A percentile compares a stretch with the other conserved stretches of the same genome.
phyloP scores from a whole-genome alignment of 176 grass and related monocot species.

The Carex pumila region DNA sequence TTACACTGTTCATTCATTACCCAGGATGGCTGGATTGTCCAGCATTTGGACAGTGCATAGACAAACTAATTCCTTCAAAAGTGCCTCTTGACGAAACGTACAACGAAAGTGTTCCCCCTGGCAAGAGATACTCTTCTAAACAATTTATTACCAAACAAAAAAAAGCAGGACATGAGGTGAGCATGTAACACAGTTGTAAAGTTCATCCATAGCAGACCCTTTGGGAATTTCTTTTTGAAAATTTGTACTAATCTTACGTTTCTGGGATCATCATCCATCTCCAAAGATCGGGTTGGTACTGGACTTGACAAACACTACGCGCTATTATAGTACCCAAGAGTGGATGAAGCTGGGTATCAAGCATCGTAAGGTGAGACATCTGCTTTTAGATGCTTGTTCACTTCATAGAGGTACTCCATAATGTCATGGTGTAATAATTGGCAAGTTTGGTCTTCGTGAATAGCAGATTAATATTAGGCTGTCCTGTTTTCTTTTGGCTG shows the following conservation, averaged over 20 bases:
- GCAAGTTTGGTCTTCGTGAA: neutral
- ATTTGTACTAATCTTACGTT: neutral
- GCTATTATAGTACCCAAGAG: slow-evolving; percentile 72
- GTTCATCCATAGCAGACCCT: neutral
- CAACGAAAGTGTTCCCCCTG: slow-evolving; percentile 74
- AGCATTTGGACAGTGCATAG: slow-evolving; percentile 80
- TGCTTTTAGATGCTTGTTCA: neutral
- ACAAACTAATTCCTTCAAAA: slow-evolving; percentile 95
- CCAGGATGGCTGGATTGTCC: slow-evolving; percentile 96
- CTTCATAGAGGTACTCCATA: neutral
- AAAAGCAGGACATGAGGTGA: slow-evolving; percentile 80
- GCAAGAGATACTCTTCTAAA: slow-evolving; percentile 96
- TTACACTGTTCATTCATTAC: neutral
- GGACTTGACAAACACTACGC: slow-evolving; percentile 95
- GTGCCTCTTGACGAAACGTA: slow-evolving; percentile 97
- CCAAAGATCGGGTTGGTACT: slow-evolving; percentile 90
- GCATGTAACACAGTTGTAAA: slow-evolving; percentile 24
- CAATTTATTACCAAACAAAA: slow-evolving; percentile 88
- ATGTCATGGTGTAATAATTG: neutral
- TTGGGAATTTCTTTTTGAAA: neutral
- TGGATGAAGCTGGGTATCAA: slow-evolving; percentile 90
- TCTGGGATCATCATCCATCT: slow-evolving; percentile 6
- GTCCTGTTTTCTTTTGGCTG: neutral
- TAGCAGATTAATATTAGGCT: neutral
- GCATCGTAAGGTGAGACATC: slow-evolving; percentile 76